Evolutionary conservation across 1,284 basidiomycete genomes (phyloP).

Genomic region (Cutaneotrichosporon dermatis): DNA sequence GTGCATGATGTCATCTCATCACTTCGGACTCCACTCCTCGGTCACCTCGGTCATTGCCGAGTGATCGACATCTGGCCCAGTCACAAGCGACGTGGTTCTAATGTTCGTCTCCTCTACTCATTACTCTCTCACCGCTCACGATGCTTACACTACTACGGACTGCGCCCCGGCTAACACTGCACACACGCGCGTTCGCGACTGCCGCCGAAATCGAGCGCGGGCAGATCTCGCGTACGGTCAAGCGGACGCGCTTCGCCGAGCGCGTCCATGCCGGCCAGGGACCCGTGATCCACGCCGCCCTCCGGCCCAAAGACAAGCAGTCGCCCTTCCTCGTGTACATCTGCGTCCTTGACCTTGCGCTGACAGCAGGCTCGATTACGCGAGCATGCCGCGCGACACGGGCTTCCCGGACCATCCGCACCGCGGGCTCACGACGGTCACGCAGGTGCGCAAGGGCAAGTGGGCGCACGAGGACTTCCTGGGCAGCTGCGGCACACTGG

Average conservation of each 20-base stretch:
- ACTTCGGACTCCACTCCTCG: too few relatives aligned
- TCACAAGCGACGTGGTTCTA: too few relatives aligned
- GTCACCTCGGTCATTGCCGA: too few relatives aligned
- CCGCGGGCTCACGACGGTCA: conserved; percentile 68
- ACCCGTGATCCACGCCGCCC: background rate
- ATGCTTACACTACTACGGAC: background rate
- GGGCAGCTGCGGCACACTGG: conserved; percentile 74
- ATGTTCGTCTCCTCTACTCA: background rate
- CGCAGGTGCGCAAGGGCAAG: conserved; percentile 77
- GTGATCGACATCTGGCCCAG: too few relatives aligned
- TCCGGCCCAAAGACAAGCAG: background rate
- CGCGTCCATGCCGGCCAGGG: background rate
- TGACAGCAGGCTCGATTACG: conserved; percentile 4
- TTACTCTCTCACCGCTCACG: background rate
- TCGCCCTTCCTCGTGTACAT: background rate
- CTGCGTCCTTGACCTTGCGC: background rate
- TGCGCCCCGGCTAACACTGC: background rate
- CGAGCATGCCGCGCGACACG: background rate
- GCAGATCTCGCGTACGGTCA: background rate
- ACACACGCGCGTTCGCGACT: background rate
- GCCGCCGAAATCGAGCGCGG: background rate
- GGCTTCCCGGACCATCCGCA: conserved; percentile 73
- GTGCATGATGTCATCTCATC: too few relatives aligned
- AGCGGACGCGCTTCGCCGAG: conserved; percentile 2
- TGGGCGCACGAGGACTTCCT: conserved; percentile 82